Evolutionary conservation across 2,329 filamentous ascomycete genomes (phyloP).

Genomic region (Fusarium concolor): DNA sequence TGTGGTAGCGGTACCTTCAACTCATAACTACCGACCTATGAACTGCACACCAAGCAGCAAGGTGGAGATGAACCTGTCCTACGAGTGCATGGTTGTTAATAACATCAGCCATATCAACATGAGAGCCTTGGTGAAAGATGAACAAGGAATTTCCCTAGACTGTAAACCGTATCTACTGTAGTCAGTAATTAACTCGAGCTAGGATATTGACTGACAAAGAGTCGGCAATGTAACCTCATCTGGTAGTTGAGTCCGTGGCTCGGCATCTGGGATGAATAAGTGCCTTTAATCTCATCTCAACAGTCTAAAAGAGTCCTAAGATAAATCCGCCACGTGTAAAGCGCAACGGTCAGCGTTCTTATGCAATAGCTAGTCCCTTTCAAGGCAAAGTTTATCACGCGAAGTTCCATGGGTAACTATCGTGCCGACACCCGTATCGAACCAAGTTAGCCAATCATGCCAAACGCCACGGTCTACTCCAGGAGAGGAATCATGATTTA

Average conservation of each 20-base stretch:
- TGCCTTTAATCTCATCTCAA: conserved; percentile 4
- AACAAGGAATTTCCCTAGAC: neutral
- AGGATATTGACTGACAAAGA: neutral
- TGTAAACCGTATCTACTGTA: neutral
- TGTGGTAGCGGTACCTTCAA: too few species aligned
- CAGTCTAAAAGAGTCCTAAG: conserved; percentile 9
- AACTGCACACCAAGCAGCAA: neutral
- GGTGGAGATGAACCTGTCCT: neutral
- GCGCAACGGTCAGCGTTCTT: conserved; percentile 7
- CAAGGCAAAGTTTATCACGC: neutral
- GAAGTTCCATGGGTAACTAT: neutral
- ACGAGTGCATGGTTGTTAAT: neutral
- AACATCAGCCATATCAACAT: neutral
- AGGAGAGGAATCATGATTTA: too few species aligned
- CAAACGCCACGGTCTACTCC: neutral
- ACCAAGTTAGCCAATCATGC: neutral
- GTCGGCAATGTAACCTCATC: conserved; percentile 28
- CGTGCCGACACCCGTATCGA: neutral
- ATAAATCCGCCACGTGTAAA: conserved; percentile 19
- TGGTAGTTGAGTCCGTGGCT: conserved; percentile 7
- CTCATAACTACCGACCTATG: neutral
- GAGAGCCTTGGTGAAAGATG: neutral
- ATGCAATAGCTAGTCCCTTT: conserved; percentile 3
- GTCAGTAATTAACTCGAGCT: neutral
- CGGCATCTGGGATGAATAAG: neutral